Evolutionary conservation across 352 stramenopile species (phyloP), one percentile per base, ranked within the genome.

Genomic region (Phytophthora palmivora): DNA sequence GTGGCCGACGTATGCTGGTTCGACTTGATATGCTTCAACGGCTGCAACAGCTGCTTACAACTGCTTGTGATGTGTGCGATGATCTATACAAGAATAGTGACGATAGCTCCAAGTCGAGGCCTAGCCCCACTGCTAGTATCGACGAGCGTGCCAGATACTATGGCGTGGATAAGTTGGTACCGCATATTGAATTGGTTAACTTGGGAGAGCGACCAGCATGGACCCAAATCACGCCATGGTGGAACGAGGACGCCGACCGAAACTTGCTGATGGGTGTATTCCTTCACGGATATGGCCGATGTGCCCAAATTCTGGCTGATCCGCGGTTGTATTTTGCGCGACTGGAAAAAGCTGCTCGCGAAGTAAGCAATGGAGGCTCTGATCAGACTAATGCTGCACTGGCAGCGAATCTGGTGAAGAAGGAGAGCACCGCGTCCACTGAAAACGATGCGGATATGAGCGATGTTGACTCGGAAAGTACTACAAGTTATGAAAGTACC

Each of bases 221-320:
- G 88, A 84, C 86, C 0, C 72, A 87, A 59, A 94, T 96, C 49
- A 96, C 88, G 10, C 78, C 79, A 12, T 96, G 88, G 88, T 96
- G 88, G 88, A 87, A 94, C 44, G 74, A 87, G 32, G 74, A 92
- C 18, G 84, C 86, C 0, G 88, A 96, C 41, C 77, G 87, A 24
- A 90, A 84, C 58, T 59, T 96, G 58, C 64, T 94, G 18, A 82
- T 90, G 28, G 88, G 88, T 19, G 86, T 96, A 16, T 96, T 94
- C 44, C 64, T 96, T 11, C 88, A 94, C 19, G 88, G 88, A 28
- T 96, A 96, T 38, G 88, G 88, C 9, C 88, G 88, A 14, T 94
- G 83, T 46, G 80, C 79, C 1, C 88, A 96, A 58, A 96, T 96
- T 58, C 51, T 95, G 2, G 72, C 72, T 16, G 88, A 96, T 32